A percentile compares a stretch with the other conserved stretches of the same genome.
Conservation (phyloP, 2,329 filamentous ascomycete genomes). For the Trichophyton rubrum region DNA sequence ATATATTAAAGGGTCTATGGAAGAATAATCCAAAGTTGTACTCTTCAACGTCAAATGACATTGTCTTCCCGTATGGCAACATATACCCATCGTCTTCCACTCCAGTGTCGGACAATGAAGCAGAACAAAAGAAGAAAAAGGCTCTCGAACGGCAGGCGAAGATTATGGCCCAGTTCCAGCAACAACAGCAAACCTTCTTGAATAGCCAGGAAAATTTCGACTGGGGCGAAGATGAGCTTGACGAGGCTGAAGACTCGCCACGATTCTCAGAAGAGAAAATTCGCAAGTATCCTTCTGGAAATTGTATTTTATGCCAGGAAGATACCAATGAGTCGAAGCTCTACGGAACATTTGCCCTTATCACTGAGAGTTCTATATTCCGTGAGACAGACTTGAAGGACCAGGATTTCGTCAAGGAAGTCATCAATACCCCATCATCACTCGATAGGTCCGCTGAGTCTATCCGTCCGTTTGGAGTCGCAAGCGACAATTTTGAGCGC, state of each 20-base stretch:
- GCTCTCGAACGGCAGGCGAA: constrained; percentile 79
- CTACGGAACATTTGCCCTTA: constrained; percentile 84
- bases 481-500: constrained; percentile 67
- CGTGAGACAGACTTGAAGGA: constrained; percentile 77
- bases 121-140: constrained; percentile 77
- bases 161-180: constrained; percentile 96
- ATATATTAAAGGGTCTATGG: constrained; percentile 74
- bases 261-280: constrained; percentile 52
- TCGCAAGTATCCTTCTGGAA: constrained; percentile 85
- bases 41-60: constrained; percentile 48
- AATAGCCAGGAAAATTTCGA: constrained; percentile 77
- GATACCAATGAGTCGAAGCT: constrained; percentile 79
- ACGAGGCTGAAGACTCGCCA: constrained; percentile 31
- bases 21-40: constrained; percentile 68
- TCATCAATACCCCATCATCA: constrained; percentile 60
- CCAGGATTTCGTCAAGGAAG: constrained; percentile 72
- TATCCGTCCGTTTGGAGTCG: constrained; percentile 79
- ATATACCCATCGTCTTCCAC: constrained; percentile 76
- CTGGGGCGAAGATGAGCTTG: constrained; percentile 65
- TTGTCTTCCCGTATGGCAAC: constrained; percentile 57
- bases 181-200: constrained; percentile 91
- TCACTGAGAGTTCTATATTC: constrained; percentile 74
- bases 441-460: constrained; percentile 75
- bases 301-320: constrained; percentile 93
- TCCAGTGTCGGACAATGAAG: constrained; percentile 44